These are phyloP conservation scores for Boletus tylopilopsis DNA, from an alignment of 768 basidiomycete species.

Conservation along the genomic window DNA sequence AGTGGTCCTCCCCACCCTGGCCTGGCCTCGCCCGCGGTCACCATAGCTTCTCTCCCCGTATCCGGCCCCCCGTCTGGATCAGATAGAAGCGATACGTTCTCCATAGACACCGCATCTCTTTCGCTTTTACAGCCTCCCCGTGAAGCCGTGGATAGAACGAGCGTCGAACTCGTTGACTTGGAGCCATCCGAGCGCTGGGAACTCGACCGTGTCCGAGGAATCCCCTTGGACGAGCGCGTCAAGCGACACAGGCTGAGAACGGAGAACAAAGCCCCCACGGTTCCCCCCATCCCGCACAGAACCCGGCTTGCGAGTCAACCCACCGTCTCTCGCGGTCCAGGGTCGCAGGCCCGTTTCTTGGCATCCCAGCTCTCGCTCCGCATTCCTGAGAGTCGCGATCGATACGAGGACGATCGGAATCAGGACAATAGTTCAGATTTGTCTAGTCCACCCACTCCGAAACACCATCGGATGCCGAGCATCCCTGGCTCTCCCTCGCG, in stretches of 20 bases:
- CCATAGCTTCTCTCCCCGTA: conserved; percentile 25
- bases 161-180: conserved; percentile 50
- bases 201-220: conserved; percentile 40
- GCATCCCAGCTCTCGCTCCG: conserved; percentile 32
- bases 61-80: conserved; percentile 7
- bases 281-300: conserved; percentile 26
- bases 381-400: conserved; percentile 31
- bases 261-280: conserved; percentile 20
- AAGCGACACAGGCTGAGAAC: conserved; percentile 34
- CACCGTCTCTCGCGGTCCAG: conserved; percentile 22
- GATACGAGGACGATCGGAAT: conserved; percentile 28
- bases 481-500: conserved; percentile 31
- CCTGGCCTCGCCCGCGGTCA: conserved; percentile 21
- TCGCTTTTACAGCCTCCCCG: conserved; percentile 16
- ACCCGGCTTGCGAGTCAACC: conserved; percentile 29
- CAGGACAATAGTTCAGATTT: conserved; percentile 31
- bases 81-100: conserved; percentile 24
- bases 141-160: conserved; percentile 45
- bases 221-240: conserved; percentile 41
- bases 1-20: conserved; percentile 23
- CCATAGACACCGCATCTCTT: conserved; percentile 16
- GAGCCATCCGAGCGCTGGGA: conserved; percentile 43
- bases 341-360: conserved; percentile 31
- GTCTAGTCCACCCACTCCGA: conserved; percentile 32
- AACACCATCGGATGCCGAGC: conserved; percentile 29